Percentiles rank a stretch among this genome's conserved stretches.
phyloP scores from a whole-genome alignment of 1,284 basidiomycete species.

The Sanghuangporus baumii region DNA sequence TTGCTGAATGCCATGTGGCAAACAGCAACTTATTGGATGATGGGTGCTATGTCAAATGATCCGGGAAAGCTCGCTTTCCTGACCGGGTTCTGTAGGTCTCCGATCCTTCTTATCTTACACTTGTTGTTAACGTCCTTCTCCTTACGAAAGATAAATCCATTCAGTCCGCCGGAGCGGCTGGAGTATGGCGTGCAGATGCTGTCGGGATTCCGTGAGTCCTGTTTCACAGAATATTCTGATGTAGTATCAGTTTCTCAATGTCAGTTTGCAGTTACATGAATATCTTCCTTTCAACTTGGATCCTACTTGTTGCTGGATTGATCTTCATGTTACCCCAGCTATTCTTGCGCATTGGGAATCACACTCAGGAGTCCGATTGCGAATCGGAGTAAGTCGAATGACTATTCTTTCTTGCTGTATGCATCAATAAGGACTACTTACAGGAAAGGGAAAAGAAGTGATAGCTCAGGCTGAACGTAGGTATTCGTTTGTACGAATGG shows the following conservation, averaged over 20 bases:
- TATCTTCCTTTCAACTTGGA: slow-evolving; percentile 28
- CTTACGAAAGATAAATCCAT: slow-evolving; percentile 30
- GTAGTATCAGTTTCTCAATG: background rate
- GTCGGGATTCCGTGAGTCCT: slow-evolving; percentile 25
- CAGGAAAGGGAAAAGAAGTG: too few species aligned
- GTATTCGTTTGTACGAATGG: too few species aligned
- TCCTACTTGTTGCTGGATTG: slow-evolving; percentile 24
- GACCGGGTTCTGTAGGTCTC: slow-evolving; percentile 35
- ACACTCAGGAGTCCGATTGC: slow-evolving; percentile 17
- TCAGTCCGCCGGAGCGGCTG: slow-evolving; percentile 33
- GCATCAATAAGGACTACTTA: too few species aligned
- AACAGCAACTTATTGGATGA: slow-evolving; percentile 37
- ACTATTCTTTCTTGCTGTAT: background rate
- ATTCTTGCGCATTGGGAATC: slow-evolving; percentile 24
- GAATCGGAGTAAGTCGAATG: background rate
- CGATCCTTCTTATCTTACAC: background rate
- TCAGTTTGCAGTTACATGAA: slow-evolving; percentile 23
- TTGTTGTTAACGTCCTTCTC: background rate
- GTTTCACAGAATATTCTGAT: background rate
- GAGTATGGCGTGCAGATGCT: slow-evolving; percentile 33
- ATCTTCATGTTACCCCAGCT: slow-evolving; percentile 28
- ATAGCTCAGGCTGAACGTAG: too few species aligned
- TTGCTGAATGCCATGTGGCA: slow-evolving; percentile 41
- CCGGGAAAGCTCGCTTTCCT: slow-evolving; percentile 36
- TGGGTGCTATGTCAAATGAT: slow-evolving; percentile 38